Evolutionary conservation across 1,284 basidiomycete species (phyloP), one percentile per base, ranked within the genome.

Genomic region (Cryptococcus floricola): DNA sequence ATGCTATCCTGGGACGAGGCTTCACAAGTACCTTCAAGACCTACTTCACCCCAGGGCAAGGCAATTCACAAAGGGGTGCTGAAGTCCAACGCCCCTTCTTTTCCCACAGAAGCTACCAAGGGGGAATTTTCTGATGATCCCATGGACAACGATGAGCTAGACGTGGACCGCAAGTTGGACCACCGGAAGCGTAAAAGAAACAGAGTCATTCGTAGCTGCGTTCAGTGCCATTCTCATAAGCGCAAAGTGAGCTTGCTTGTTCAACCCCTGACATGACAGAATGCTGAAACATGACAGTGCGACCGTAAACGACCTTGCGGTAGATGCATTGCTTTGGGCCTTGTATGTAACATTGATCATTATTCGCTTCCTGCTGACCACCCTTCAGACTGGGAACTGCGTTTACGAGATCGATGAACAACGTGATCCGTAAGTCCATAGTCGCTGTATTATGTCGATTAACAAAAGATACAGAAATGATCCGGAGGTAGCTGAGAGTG

Each of bases 191-290:
- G 82, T 57, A 82, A 90, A 70, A 83, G 90, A 68, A 93, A 94
- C 79, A 82, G 91, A 69, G 91, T 89, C 41, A 92, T 90, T 7
- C 87, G 91, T 78, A 85, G 83, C 23, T 94, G 90, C 73, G 81
- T 94, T 55, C 91, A 92, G 67, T 94, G 90, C 77, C 91, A 93
- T 76, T 91, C 89, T 49, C 91, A 91, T 54, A 93, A 93, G 79
- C 81, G 90, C 68, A 93, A 91, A 82, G 89, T 90, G 60, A 59
- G 81, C 73, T 38, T 18, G 3, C 18, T 14, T 37, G 14, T 23
- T 12, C 48, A 10, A 34, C 10, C 9, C 41, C 4, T 23, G 45
- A 46, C 10, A 19, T 23, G 12, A 8, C 4, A n/a, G 3, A 4
- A 16, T 45, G 48, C 37, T 56, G 52, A 54, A 28, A 25, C 39